These are phyloP conservation scores for Thermomucor indicae-seudaticae DNA, from an alignment of 371 early-diverging fungal genomes.

Conservation along the genomic window DNA sequence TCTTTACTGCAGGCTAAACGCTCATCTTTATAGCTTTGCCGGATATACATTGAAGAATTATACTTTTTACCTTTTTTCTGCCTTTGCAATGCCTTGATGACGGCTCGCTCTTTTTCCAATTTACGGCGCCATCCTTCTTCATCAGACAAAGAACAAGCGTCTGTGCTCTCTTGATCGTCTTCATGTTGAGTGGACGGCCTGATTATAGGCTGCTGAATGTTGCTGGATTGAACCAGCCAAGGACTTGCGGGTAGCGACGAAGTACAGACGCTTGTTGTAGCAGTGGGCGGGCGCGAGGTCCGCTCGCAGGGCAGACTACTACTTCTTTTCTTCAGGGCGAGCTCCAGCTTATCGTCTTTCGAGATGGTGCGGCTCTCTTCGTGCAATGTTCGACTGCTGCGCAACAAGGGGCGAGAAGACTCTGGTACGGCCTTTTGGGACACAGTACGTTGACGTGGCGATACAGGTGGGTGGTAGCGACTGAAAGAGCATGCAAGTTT, in stretches of 20 bases:
- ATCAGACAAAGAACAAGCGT: no score
- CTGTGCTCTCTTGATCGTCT: neutral
- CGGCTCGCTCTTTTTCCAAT: constrained; percentile 35
- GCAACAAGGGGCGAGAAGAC: neutral
- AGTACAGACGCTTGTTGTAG: neutral
- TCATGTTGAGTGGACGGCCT: neutral
- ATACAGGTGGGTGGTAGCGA: neutral
- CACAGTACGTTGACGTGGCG: constrained; percentile 12
- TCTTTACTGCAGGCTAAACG: constrained; percentile 31
- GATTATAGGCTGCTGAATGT: constrained; percentile 21
- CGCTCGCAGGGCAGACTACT: no score
- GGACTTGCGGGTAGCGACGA: constrained; percentile 12
- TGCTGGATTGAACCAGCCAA: no score
- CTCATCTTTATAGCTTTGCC: neutral
- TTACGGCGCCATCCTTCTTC: constrained; percentile 8
- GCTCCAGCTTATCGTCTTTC: neutral
- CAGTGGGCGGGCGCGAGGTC: no score
- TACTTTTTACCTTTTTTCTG: constrained; percentile 38
- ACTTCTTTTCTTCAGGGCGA: constrained; percentile 9
- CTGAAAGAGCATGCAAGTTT: constrained; percentile 4
- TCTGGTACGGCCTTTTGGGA: constrained; percentile 11
- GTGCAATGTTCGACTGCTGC: neutral
- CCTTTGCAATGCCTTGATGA: constrained; percentile 32
- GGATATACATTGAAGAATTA: neutral
- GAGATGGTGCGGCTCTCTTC: neutral